Evolutionary conservation across 306 rosid species (phyloP), one percentile per base, ranked within the genome.

Genomic region (Erythrophleum fordii): DNA sequence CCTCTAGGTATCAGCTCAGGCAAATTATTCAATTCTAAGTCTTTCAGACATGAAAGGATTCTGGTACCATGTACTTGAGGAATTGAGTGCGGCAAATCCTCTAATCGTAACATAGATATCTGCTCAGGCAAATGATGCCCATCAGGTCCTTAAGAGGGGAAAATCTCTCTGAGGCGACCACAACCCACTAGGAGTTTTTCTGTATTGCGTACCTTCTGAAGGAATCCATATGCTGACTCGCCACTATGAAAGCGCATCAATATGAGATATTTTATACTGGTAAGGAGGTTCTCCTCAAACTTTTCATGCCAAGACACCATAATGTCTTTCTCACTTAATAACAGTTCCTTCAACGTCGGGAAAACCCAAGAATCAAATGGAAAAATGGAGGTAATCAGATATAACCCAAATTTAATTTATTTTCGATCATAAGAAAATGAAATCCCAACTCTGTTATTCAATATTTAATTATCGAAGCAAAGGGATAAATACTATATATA

Each of bases 11-110:
- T 29, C 26, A 77, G 81, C 25, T 48, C 4, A 26, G 2, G 1
- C 16, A 49, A 2, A 37, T 4, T 0, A 26, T 0, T 0, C n/a
- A 82, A 37, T 41, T 2, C 0, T 14, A 83, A 56, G 60, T 2
- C 68, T 64, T 31, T 83, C 35, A 86, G 48, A 8, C 6, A 18
- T 25, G 66, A 12, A 22, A 83, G 67, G 72, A 76, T 0, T 44
- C 20, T 41, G 25, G 23, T 71, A 61, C 25, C 12, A 20, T 35
- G 20, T n/a, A 11, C 26, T 53, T 3, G 12, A 51, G 18, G 23
- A 20, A 10, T 6, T 1, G 20, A 20, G 60, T 11, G 6, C 60
- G 9, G 5, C 20, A 28, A n/a, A 53, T 7, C 60, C 3, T 53
- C 60, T 20, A 9, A 20, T 53, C 20, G 12, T 53, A 11, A 2